phyloP scores from a whole-genome alignment of 345 rosid genomes.

The Citrus glauca region DNA sequence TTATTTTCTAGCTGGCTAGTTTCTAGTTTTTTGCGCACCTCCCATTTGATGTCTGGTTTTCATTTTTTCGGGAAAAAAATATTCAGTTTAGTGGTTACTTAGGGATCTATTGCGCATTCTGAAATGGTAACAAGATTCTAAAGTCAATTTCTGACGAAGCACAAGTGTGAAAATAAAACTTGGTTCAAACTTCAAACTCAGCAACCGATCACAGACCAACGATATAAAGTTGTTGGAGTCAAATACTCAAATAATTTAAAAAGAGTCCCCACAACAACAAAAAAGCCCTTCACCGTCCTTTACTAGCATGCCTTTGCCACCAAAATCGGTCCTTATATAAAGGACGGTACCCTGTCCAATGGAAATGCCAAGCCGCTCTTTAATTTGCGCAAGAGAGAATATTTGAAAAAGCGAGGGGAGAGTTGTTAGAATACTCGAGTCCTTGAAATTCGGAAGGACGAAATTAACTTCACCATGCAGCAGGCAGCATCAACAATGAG shows the following conservation, averaged over 20 bases:
- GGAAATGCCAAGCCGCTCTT: constrained; percentile 46
- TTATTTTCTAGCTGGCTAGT: background rate
- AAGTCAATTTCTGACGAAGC: background rate
- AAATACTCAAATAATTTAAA: background rate
- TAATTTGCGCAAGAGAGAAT: background rate
- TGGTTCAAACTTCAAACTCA: background rate
- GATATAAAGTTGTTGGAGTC: background rate
- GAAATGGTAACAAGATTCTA: background rate
- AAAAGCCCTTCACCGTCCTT: constrained; percentile 50
- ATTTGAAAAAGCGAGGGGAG: background rate
- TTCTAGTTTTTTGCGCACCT: background rate
- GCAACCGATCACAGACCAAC: constrained; percentile 5
- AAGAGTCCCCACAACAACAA: background rate
- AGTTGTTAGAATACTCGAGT: background rate
- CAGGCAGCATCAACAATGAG: constrained; percentile 27
- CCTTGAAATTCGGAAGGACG: background rate
- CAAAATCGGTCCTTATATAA: constrained; percentile 32
- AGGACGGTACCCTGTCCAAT: constrained; percentile 31
- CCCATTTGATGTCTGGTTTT: constrained; percentile 2
- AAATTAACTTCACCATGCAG: background rate
- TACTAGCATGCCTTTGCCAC: constrained; percentile 28
- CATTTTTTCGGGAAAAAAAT: background rate
- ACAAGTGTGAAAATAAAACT: background rate
- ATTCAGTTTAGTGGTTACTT: background rate
- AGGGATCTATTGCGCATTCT: background rate